Evolutionary conservation across 331 rosid genomes (phyloP), one percentile per base, ranked within the genome.

Genomic region (Malus hybrid): DNA sequence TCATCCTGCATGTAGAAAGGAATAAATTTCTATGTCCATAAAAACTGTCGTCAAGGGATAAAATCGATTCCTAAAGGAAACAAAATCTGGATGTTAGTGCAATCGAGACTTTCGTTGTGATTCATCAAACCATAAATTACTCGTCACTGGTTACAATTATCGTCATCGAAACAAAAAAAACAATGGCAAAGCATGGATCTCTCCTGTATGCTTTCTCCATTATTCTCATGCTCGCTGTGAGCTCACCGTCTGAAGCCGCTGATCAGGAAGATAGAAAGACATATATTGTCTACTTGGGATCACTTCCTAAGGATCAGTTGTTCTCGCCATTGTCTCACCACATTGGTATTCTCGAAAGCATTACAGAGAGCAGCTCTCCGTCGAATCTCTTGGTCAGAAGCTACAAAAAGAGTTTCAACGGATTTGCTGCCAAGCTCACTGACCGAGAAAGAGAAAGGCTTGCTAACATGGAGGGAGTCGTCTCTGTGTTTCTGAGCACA

Each of bases 391-490:
- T 78, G 10, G 34, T 83, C 13, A 64, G 44, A 36, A 83, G 87
- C 32, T 83, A 86, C 29, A 48, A 67, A 15, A 86, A 68, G 33
- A 80, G 87, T n/a, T 78, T 83, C 70, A 86, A 78, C 52, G 87
- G 85, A 5, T 83, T 86, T 72, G 85, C 82, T 20, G 84, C 80
- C 7, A 83, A n/a, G 34, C 82, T 86, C 12, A 83, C 68, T 3
- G 68, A 54, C 6, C 33, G 52, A 4, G 82, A 86, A 15, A 78
- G 16, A 6, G 75, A 69, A 52, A 80, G 27, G 12, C 56, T 83
- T 8, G 67, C 48, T 6, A 52, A 63, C 15, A 67, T 67, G 78
- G 29, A 72, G 44, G 85, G 46, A 15, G 80, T 83, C 2, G 68
- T 83, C 0, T 83, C 89, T 0, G 80, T 83, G 22, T 80, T 86